Evolutionary conservation across 768 basidiomycete genomes (phyloP).

Genomic region (Tricholomella constricta): DNA sequence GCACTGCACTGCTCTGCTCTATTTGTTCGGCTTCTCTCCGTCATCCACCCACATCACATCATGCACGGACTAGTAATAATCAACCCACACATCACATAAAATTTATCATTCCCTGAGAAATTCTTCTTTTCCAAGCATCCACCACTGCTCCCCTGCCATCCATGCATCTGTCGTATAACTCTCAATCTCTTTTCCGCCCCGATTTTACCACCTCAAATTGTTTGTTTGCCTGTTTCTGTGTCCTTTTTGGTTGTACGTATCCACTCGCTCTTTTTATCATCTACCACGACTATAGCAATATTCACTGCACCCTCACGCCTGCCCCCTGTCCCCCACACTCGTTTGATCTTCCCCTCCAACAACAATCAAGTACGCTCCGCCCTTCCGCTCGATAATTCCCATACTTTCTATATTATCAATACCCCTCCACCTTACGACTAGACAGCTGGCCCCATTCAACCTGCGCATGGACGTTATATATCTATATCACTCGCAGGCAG

Average conservation of each 20-base stretch:
- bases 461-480: conserved; percentile 4
- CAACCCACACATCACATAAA: neutral
- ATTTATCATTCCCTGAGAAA: too few relatives aligned
- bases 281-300: neutral
- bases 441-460: neutral
- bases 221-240: neutral
- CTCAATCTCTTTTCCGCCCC: neutral
- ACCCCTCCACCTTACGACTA: conserved; percentile 5
- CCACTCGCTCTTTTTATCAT: neutral
- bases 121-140: neutral
- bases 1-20: neutral
- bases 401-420: too few relatives aligned
- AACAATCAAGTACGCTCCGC: neutral
- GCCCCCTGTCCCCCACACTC: conserved; percentile 4
- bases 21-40: neutral
- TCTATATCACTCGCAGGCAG: neutral
- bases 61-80: conserved; percentile 9
- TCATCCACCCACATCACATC: neutral
- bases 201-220: conserved; percentile 1
- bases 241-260: conserved; percentile 13
- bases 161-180: neutral
- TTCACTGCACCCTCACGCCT: neutral
- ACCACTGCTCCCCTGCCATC: neutral
- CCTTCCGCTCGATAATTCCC: neutral
- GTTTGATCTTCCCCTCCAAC: neutral